Evolutionary conservation across 306 rosid genomes (phyloP), one percentile per base, ranked within the genome.

Genomic region (Cercis canadensis): DNA sequence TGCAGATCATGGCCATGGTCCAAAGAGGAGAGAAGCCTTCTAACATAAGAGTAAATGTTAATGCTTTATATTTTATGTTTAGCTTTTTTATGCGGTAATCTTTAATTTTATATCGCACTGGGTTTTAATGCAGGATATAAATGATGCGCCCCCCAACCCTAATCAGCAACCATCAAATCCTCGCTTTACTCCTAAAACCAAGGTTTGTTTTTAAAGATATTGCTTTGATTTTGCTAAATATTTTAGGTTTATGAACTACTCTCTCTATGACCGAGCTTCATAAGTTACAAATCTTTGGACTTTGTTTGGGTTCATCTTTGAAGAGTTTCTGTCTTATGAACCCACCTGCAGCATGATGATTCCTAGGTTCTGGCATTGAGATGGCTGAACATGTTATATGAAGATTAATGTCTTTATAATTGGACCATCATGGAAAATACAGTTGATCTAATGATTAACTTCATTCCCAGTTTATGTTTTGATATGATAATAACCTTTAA

Each of bases 1-100:
- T 81, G 83, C 91, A 94, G 99, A 84, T 91, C 76, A 91, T 87
- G 97, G 84, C 89, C 70, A 87, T 86, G 96, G 87, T 89, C 65
- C 99, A 89, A 78, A 83, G 96, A 83, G 97, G 96, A 82, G 97
- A 94, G 78, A 87, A 80, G 80, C 87, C 97, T 78, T 66, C 92
- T 51, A 87, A 94, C 81, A 85, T 77, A 80, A 91, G 88, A 81
- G 99, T 94, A 85, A 86, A 36, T 55, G 69, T 19, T 52, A 19
- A 31, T 45, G 52, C 77, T 58, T 53, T 52, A 73, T 57, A 24
- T 32, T 6, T 73, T 47, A 17, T 68, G 51, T 65, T 76, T 67
- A 34, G 60, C 58, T 65, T 59, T 34, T 68, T 60, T 65, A 40
- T 52, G 62, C 41, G 72, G 57, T 65, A 51, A 24, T 40, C n/a